These are phyloP conservation scores for Tylopilus felleus DNA, from an alignment of 768 basidiomycete genomes.

Conservation along the genomic window DNA sequence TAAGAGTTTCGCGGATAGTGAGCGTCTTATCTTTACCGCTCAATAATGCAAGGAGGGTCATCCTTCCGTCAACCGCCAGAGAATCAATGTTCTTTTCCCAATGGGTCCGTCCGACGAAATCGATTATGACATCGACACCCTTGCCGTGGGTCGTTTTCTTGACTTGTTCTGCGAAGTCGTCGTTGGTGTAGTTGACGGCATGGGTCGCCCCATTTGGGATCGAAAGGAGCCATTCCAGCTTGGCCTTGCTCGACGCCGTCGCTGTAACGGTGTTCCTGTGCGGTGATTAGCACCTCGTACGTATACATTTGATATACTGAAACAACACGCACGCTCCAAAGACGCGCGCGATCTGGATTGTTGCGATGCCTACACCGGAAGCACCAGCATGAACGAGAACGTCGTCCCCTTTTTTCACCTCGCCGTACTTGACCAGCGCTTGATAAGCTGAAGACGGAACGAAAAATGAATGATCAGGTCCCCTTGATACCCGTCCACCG, in stretches of 20 bases:
- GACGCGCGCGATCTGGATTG: constrained; percentile 79
- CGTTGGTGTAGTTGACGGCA: constrained; percentile 78
- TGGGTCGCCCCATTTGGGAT: constrained; percentile 70
- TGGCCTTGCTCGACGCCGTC: constrained; percentile 82
- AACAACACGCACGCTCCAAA: constrained; percentile 61
- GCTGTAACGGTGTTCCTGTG: constrained; percentile 67
- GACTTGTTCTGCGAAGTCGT: constrained; percentile 74
- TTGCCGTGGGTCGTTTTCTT: constrained; percentile 62
- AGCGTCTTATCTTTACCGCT: constrained; percentile 48
- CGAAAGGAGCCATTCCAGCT: constrained; percentile 70
- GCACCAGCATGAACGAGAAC: constrained; percentile 91
- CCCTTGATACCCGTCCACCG: constrained; percentile 1
- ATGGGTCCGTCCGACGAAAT: constrained; percentile 77
- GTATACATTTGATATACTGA: neutral
- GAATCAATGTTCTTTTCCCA: constrained; percentile 71
- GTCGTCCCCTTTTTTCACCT: constrained; percentile 64
- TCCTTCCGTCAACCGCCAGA: constrained; percentile 68
- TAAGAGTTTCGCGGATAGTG: constrained; percentile 17
- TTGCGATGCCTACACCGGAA: constrained; percentile 85
- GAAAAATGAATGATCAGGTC: constrained; percentile 2
- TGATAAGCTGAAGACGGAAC: constrained; percentile 47
- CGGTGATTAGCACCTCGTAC: constrained; percentile 8
- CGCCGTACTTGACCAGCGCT: constrained; percentile 62
- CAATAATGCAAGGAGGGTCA: constrained; percentile 63
- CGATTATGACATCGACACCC: constrained; percentile 82